Base-by-base conservation (phyloP, 75 land plant species). In the Picea glauca region DNA sequence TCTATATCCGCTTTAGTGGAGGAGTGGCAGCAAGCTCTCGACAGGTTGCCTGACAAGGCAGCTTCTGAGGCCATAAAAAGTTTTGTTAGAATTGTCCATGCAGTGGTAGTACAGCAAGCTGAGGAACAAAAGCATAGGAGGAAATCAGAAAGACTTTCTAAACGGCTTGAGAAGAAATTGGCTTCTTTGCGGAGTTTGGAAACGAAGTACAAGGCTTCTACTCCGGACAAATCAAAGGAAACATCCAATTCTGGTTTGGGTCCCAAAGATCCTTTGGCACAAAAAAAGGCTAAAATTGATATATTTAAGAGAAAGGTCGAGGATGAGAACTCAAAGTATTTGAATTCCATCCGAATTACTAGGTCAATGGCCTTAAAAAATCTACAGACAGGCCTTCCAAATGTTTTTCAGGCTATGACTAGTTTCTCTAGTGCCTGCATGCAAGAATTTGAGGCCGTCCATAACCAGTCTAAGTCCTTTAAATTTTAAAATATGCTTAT, bases 341-440 rank as follows among this genome's bases (percentile, higher is more conserved):
- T 68, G 35, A 85, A 86, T 57, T 83, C 90, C 3, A 78, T 91
- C 32, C 72, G 82, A n/a, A 79, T 64, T 61, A 88, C 84, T 58
- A 59, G 85, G 66, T 79, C 85, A 70, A 91, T 89, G 89, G 91
- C 90, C 33, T 70, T 87, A 31, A 93, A 84, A 79, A 26, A 26
- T 72, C 68, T 96, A 72, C 96, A 92, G 77, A 94, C 92, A 58
- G 94, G 97, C 2, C 82, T 96, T 32, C 97, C 97, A 0, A 86
- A 85, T 72, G 91, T 92, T 33, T 96, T 96, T 73, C 93, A 96
- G 81, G 94, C 94, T 33, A 83, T 96, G 84, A 85, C 92, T 4
- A 90, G 91, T 32, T 96, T 96, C 78, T 78, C 95, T 18, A 80
- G 86, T 54, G 89, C 88, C 0, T 93, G 89, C 80, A 81, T 80